Evolutionary conservation across 352 stramenopile species (phyloP).

Genomic region (Globisporangium recalcitrans): DNA sequence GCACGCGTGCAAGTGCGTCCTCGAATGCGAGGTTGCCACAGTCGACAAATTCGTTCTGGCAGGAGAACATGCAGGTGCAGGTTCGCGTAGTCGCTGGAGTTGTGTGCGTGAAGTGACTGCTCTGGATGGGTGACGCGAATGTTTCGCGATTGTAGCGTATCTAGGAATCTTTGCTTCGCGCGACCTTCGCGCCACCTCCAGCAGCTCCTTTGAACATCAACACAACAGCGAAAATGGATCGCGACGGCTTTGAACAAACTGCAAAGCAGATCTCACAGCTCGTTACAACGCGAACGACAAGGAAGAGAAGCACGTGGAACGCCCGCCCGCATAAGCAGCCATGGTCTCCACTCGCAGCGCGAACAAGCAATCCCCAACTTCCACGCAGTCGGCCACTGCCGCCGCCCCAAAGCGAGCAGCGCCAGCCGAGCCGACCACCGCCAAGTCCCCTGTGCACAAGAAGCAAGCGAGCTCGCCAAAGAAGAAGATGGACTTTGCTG

Average conservation of each 20-base stretch:
- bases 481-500: constrained; percentile 23
- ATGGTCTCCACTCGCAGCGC: constrained; percentile 60
- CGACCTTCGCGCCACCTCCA: constrained; percentile 8
- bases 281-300: background rate
- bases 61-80: too few relatives aligned
- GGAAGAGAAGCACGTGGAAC: constrained; percentile 1
- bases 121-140: constrained; percentile 1
- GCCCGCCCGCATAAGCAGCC: background rate
- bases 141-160: background rate
- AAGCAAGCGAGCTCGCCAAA: constrained; percentile 33
- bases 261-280: background rate
- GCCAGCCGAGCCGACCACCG: constrained; percentile 13
- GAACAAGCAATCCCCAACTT: constrained; percentile 17
- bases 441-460: constrained; percentile 32
- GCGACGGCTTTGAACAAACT: background rate
- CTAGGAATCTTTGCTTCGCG: background rate
- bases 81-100: too few relatives aligned
- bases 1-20: background rate
- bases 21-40: background rate
- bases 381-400: constrained; percentile 4
- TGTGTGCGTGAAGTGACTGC: too few relatives aligned
- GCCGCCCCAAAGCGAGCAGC: constrained; percentile 42
- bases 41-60: too few relatives aligned
- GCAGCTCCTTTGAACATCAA: constrained; percentile 8
- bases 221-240: constrained; percentile 4